A percentile compares a stretch with the other conserved stretches of the same genome.
These are phyloP conservation scores for Backusella parvicylindrica DNA, from an alignment of 192 early-diverging fungal genomes.

Conservation along the genomic window DNA sequence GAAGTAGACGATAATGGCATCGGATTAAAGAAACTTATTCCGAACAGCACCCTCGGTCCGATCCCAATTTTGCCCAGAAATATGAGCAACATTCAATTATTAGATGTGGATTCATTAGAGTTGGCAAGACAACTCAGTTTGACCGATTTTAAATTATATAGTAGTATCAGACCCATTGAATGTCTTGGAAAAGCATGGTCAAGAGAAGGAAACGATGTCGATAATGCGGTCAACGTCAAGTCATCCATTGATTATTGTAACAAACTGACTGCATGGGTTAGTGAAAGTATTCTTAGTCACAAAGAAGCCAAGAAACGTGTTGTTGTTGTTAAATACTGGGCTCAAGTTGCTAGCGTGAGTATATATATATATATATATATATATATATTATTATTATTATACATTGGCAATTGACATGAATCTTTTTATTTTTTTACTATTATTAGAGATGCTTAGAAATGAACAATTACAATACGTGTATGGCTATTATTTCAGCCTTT, in stretches of 20 bases:
- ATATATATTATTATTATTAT: not conserved
- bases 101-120: slow-evolving; percentile 92
- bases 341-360: slow-evolving; percentile 69
- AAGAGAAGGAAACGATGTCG: slow-evolving; percentile 48
- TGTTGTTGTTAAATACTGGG: slow-evolving; percentile 76
- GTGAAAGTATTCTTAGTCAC: slow-evolving; percentile 73
- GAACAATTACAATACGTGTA: slow-evolving; percentile 94
- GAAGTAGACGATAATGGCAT: slow-evolving; percentile 43
- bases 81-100: slow-evolving; percentile 67
- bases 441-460: slow-evolving; percentile 70
- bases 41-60: slow-evolving; percentile 65
- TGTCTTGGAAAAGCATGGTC: slow-evolving; percentile 90
- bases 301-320: slow-evolving; percentile 80
- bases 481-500: slow-evolving; percentile 86
- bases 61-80: slow-evolving; percentile 80
- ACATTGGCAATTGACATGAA: not conserved
- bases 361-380: not conserved
- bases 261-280: slow-evolving; percentile 83
- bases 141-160: slow-evolving; percentile 76
- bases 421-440: slow-evolving; percentile 6
- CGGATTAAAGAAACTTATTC: slow-evolving; percentile 57
- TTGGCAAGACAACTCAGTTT: slow-evolving; percentile 92
- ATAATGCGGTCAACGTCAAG: slow-evolving; percentile 80
- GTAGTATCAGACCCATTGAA: slow-evolving; percentile 82
- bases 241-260: slow-evolving; percentile 82